Base-by-base conservation (phyloP, 371 early-diverging fungal genomes). In the Modicella reniformis region DNA sequence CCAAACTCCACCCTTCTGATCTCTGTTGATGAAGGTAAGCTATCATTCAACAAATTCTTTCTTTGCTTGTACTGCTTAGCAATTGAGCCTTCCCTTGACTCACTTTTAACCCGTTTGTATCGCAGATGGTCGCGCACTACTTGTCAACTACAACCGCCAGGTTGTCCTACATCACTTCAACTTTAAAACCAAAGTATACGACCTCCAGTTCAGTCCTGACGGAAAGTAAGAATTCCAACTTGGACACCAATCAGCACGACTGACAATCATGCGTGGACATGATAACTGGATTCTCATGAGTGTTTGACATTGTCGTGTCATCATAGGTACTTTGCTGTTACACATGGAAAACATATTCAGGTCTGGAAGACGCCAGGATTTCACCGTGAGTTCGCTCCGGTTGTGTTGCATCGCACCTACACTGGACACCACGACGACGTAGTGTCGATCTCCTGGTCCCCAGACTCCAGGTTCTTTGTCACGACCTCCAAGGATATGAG, bases 351-450 rank as follows among this genome's bases (percentile, higher is more conserved):
- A 67, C 84, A 86, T 30, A 83, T 96, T 34, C 92, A 97, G 73
- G 80, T 98, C n/a, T 98, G 98, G 98, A 87, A 89, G 82, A 91
- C 97, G 29, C 99, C 99, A 21, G 94, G 95, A 47, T 91, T 90
- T 76, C 87, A 90, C 47, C 87, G 92, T 59, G 98, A 98, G 83
- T 96, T 96, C 69, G 85, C 94, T 8, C 97, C 98, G 21, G 92
- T 99, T 75, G 92, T 94, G 29, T 83, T 95, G 55, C 91, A 93
- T 71, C 83, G 89, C 28, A 88, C 84, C 30, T 88, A 89, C 49
- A 84, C 92, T 23, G 96, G 96, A 19, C 98, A 97, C 74, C 94
- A 90, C 74, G 98, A 98, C 80, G 92, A 92, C 54, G 89, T 98
- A 2, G 87, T 90, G n/a, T 84, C 82, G 28, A 81, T 99, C 48